Percentiles rank a stretch among this genome's conserved stretches.
Evolutionary conservation across 2,329 filamentous ascomycete genomes (phyloP).

Genomic region (Botryosphaeria dothidea): DNA sequence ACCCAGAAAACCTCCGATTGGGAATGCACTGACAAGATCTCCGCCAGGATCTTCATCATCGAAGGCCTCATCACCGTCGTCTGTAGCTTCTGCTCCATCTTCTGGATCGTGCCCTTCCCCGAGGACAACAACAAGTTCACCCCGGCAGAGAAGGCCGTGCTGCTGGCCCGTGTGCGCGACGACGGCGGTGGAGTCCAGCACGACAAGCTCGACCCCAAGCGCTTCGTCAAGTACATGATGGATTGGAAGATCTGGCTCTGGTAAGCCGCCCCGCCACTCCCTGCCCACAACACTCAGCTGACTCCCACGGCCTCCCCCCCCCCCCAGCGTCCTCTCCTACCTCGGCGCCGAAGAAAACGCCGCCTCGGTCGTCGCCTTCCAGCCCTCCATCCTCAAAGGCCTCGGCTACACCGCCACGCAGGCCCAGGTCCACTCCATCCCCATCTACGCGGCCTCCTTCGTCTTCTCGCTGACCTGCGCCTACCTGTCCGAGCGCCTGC

Average conservation of each 20-base stretch:
- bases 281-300: not conserved
- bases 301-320: not conserved
- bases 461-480: conserved; percentile 45
- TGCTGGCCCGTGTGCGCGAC: conserved; percentile 42
- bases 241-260: conserved; percentile 15
- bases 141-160: conserved; percentile 45
- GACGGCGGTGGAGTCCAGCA: not conserved
- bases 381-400: conserved; percentile 43
- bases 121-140: conserved; percentile 46
- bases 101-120: conserved; percentile 28
- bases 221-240: conserved; percentile 16
- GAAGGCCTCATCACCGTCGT: conserved; percentile 33
- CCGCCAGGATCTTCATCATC: conserved; percentile 30
- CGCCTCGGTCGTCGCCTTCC: conserved; percentile 37
- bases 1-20: conserved; percentile 27
- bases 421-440: conserved; percentile 41
- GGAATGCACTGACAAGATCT: conserved; percentile 28
- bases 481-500: conserved; percentile 52
- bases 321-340: conserved; percentile 29
- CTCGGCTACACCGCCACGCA: conserved; percentile 44
- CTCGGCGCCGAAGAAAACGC: conserved; percentile 34
- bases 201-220: conserved; percentile 25
- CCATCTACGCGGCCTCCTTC: conserved; percentile 41
- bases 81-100: conserved; percentile 51
- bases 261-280: conserved; percentile 21